These are phyloP conservation scores for Cymbidium sinense DNA, from an alignment of 106 monocot genomes.

Conservation along the genomic window DNA sequence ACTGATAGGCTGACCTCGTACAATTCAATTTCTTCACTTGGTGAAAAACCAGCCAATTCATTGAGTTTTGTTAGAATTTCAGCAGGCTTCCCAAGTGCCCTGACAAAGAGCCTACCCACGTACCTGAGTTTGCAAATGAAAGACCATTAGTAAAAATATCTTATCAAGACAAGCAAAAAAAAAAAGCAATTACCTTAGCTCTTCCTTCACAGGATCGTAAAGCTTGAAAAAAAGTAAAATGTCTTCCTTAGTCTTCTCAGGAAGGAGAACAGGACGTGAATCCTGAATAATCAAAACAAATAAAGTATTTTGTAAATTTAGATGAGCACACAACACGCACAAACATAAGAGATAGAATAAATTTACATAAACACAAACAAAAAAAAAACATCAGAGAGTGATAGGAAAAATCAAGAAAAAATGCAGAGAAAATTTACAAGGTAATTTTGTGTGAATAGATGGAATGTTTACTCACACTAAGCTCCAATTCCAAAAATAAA, in stretches of 20 bases:
- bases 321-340: background rate
- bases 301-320: background rate
- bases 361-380: background rate
- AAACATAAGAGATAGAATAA: background rate
- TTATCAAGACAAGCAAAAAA: background rate
- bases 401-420: background rate
- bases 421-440: background rate
- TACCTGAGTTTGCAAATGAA: conserved; percentile 32
- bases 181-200: conserved; percentile 51
- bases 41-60: conserved; percentile 84
- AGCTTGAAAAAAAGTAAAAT: conserved; percentile 92
- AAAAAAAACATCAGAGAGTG: background rate
- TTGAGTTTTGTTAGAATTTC: conserved; percentile 84
- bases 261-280: conserved; percentile 50
- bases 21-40: conserved; percentile 81
- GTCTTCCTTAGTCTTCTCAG: conserved; percentile 88
- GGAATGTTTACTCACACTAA: conserved; percentile 23
- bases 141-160: conserved; percentile 2
- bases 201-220: conserved; percentile 90
- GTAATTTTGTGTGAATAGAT: background rate
- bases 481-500: conserved; percentile 86
- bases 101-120: conserved; percentile 84
- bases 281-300: conserved; percentile 35
- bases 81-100: conserved; percentile 62
- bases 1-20: conserved; percentile 61